Base-by-base conservation (phyloP, 139 green algal genomes). In the Auxenochlorella pyrenoidosa region DNA sequence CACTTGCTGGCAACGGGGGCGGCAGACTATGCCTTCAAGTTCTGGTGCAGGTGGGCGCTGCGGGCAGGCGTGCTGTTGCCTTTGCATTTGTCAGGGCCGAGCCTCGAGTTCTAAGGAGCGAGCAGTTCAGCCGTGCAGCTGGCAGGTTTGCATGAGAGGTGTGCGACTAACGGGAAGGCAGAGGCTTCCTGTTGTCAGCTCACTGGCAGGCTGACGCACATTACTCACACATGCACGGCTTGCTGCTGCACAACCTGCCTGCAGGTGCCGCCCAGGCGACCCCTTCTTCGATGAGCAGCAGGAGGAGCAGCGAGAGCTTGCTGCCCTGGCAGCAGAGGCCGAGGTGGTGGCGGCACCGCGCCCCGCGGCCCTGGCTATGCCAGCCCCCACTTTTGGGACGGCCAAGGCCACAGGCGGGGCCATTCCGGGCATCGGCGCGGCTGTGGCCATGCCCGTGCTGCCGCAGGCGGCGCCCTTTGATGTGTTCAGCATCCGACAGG, bases 1-100 rank as follows among this genome's bases (percentile, higher is more conserved):
- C 97, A 99, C 93, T 60, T 98, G 51, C 81, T 99, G 26, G 90
- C 91, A 65, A 93, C 94, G 28, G 96, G 94, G 28, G 83, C 68
- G 41, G 85, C 72, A 2, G 91, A 94, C 77, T 68, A 90, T n/a
- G 90, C 82, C 41, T 94, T 91, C 65, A 97, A 95, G 85, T 97
- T 97, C 59, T 97, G 95, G 95, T 94, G 94, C 87, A 71, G 93
- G 63, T 88, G 73, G 38, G 75, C 32, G 43, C 44, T 18, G 13
- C 70, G 66, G 15, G 22, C 3, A 41, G n/a, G 24, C n/a, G 22
- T 3, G 6, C 22, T 51, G 22, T 16, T 54, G n/a, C n/a, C n/a
- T n/a, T n/a, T n/a, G n/a, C n/a, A n/a, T n/a, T n/a, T n/a, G n/a
- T n/a, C n/a, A n/a, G n/a, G n/a, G n/a, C n/a, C n/a, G n/a, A n/a